Base-by-base conservation (phyloP, 129 eudicot genomes). In the Glebionis coronaria region DNA sequence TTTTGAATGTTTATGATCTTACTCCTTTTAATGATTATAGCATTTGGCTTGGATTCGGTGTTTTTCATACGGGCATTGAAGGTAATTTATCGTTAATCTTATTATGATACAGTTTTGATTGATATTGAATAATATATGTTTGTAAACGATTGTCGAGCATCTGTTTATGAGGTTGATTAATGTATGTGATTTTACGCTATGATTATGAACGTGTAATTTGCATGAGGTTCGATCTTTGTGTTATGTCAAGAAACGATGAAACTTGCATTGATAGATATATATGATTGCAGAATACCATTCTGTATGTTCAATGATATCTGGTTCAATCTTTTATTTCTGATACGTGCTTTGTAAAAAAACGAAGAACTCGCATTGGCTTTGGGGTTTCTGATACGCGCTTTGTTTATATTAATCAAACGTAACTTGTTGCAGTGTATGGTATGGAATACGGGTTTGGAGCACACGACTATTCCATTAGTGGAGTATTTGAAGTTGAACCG, bases 391-490 rank as follows among this genome's bases (percentile, higher is more conserved):
- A 23, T 23, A 23, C 25, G 25, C 2, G 1, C 2, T 23, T 53
- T 73, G 40, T 23, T 40, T 40, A 21, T 21, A 6, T 54, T 9
- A 25, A 11, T 42, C 7, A 13, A 25, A 23, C 53, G 16, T 28
- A 69, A 63, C 44, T 45, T 60, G 46, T 79, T 73, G 67, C 94
- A 89, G 96, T 86, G 56, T 81, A 81, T 56, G 96, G 96, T 45
- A 89, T 81, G 96, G 96, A 89, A 77, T 89, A 89, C 50, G 96
- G 96, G 25, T 89, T 79, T 70, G 96, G 96, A 53, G 96, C 96
- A 27, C 96, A 89, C 63, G 96, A 89, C 74, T 89, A 81, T 64
- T 81, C 96, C 19, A 79, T 80, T 29, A 89, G 96, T 68, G 96
- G 96, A 72, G 94, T 89, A 29, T 89, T 89, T 55, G 96, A 89